These are phyloP conservation scores for Astragalus membranaceus DNA, from an alignment of 306 rosid genomes.

Conservation along the genomic window DNA sequence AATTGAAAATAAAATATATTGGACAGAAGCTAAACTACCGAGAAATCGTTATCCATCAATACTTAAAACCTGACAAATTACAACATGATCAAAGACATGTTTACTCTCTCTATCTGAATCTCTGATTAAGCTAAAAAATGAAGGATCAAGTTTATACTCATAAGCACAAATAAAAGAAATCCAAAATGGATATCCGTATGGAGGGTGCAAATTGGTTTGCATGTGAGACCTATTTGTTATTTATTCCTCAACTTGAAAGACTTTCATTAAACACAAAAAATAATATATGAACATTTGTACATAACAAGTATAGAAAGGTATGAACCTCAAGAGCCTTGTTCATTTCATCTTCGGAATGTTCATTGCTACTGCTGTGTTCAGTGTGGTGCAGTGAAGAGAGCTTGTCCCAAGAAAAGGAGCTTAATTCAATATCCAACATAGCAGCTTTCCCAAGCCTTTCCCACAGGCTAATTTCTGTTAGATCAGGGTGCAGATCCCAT, in stretches of 20 bases:
- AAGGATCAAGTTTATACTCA: too few species aligned
- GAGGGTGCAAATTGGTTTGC: neutral
- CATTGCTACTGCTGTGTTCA: slow-evolving; percentile 64
- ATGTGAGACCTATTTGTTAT: neutral
- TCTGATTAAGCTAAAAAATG: too few species aligned
- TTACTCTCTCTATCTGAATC: too few species aligned
- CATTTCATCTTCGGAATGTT: slow-evolving; percentile 80
- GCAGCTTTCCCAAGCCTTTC: slow-evolving; percentile 93
- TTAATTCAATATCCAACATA: slow-evolving; percentile 61
- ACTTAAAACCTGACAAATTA: neutral
- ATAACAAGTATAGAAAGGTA: slow-evolving; percentile 9
- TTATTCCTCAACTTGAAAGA: neutral
- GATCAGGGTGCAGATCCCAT: slow-evolving; percentile 32
- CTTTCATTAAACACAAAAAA: neutral
- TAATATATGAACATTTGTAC: neutral
- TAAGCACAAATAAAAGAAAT: neutral
- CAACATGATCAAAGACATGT: neutral
- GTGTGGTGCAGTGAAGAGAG: slow-evolving; percentile 85
- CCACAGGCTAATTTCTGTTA: slow-evolving; percentile 70
- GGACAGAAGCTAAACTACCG: slow-evolving; percentile 2
- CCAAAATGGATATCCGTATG: neutral
- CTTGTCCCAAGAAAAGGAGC: slow-evolving; percentile 67
- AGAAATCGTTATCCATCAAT: neutral
- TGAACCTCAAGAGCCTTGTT: slow-evolving; percentile 79
- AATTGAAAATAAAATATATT: neutral